Evolutionary conservation across 495 filamentous ascomycete species (phyloP), one percentile per base, ranked within the genome.

Genomic region (Recurvomyces mirabilis): DNA sequence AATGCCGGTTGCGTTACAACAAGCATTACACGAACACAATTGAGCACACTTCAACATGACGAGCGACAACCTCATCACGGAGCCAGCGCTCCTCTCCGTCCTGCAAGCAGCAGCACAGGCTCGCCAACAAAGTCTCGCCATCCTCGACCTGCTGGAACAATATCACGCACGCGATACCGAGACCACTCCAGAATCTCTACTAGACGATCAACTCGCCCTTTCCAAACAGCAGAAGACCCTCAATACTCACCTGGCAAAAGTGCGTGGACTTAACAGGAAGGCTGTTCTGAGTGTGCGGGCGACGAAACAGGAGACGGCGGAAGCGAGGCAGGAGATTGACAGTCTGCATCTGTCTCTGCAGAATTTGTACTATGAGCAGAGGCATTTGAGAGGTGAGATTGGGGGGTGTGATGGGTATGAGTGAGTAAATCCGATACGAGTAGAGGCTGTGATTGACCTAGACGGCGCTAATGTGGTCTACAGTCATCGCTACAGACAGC

Each of bases 351-450:
- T 98, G 15, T 81, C 93, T 58, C 69, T 96, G 21, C 88, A 96
- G 61, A 98, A 98, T 60, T 69, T 98, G 19, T 89, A 93, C 63
- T 98, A 98, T 61, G 91, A 98, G 62, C 87, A 94, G 61, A 72
- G 84, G 46, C 84, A 94, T 65, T 67, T 98, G 46, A 75, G 79
- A 34, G 84, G 85, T 18, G 93, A 98, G 64, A 96, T 98, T 51
- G 68, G 73, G 2, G 87, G 84, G 23, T 95, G 93, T 64, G 84
- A 91, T 57, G 79, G 78, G 28, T 96, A 93, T 49, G 83, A 94
- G 89, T 94, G 70, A 49, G 84, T 77, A 29, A n/a, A 7, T n/a
- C n/a, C 26, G 14, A 6, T 4, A 38, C 35, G 11, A 20, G 4
- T 38, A 5, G 35, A 23, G 14, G 35, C n/a, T 7, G 7, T 29